Base-by-base conservation (phyloP, 495 filamentous ascomycete genomes). In the Trichoderma reesei region DNA sequence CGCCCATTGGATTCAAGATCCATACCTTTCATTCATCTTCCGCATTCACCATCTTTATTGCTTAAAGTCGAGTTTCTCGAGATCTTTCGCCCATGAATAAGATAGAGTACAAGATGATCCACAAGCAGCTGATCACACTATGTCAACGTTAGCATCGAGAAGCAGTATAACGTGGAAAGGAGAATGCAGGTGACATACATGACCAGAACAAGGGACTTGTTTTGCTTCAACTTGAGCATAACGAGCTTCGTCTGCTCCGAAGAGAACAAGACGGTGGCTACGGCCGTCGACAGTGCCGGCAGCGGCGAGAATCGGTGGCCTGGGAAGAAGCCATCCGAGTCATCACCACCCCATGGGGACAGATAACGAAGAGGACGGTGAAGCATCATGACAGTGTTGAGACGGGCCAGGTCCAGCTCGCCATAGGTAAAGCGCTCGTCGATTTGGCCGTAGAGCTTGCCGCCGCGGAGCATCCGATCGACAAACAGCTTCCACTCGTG, bases 191-290 rank as follows among this genome's bases (percentile, higher is more conserved):
- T 4, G 8, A n/a, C 44, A 18, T 48, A 48, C 44, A 26, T 18
- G 7, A 48, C 16, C n/a, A 20, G 3, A 8, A n/a, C 44, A n/a
- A 48, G n/a, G 5, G 16, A 0, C n/a, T 26, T n/a, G 13, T 18
- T 48, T 48, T 6, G 4, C 16, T 18, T 48, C 3, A 48, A 18
- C 44, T 48, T 48, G 16, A 5, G 2, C 7, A 18, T 8, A 1
- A n/a, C 14, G 20, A 8, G 16, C 44, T n/a, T 20, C 3, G 16
- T 83, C 65, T 86, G 83, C 78, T 86, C 81, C 34, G 83, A 84
- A 0, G 79, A 75, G 60, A 86, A 70, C 4, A 83, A n/a, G n/a
- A n/a, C 80, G 10, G 85, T 68, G 14, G 75, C 78, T 26, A 86
- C 71, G 65, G 82, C 86, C 5, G 79, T 75, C 9, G 79, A 74